Conservation (phyloP, 2,329 filamentous ascomycete genomes). For the Colletotrichum ledebouriae region DNA sequence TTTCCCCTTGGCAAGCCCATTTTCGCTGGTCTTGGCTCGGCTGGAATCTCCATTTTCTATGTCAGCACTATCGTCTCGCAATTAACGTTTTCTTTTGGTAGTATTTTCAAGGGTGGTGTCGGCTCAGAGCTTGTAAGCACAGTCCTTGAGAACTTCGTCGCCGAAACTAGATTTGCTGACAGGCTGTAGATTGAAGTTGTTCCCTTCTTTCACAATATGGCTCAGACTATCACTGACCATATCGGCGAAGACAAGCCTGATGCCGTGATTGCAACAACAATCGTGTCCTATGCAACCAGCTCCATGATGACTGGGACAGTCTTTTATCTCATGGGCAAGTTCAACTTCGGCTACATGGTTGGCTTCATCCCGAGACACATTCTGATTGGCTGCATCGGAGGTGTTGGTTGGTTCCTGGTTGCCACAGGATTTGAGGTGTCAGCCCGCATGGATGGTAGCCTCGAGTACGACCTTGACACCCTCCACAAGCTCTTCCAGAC, state of each 20-base stretch:
- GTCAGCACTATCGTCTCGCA: conserved; percentile 97
- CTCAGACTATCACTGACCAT: conserved; percentile 82
- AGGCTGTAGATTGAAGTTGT: conserved; percentile 86
- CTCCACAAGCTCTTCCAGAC: conserved; percentile 78
- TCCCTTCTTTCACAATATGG: conserved; percentile 99
- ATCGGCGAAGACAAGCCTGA: conserved; percentile 86
- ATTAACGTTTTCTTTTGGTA: conserved; percentile 87
- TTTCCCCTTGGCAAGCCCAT: conserved; percentile 91
- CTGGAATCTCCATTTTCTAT: conserved; percentile 98
- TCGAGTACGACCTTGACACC: conserved; percentile 85
- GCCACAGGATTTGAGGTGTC: conserved; percentile 95
- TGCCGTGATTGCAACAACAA: conserved; percentile 92
- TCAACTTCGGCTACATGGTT: conserved; percentile 90
- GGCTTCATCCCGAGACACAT: conserved; percentile 98
- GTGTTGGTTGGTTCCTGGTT: conserved; percentile 94
- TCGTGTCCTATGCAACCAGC: conserved; percentile 90
- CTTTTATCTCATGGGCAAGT: conserved; percentile 91
- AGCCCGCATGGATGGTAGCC: conserved; percentile 85
- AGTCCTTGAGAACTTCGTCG: background rate
- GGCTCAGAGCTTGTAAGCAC: conserved; percentile 87
- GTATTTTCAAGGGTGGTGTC: conserved; percentile 89
- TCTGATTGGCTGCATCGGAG: conserved; percentile 95
- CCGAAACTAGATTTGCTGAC: conserved; percentile 37
- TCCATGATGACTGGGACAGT: conserved; percentile 91
- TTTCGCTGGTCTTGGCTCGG: conserved; percentile 87